Evolutionary conservation across 2,329 filamentous ascomycete genomes (phyloP), one percentile per base, ranked within the genome.

Genomic region (Phaeophleospora eucalypticola): DNA sequence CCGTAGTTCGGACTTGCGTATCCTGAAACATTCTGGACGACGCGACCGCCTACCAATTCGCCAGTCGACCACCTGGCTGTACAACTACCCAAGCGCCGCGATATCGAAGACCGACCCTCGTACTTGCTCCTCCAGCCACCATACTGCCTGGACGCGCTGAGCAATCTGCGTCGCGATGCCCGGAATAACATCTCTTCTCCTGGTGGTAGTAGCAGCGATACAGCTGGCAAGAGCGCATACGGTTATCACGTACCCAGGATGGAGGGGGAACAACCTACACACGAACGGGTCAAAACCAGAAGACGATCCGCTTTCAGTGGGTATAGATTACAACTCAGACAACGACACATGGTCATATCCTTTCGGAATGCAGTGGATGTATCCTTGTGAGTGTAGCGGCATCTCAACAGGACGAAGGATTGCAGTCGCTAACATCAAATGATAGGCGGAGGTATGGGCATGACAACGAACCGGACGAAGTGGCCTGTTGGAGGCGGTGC

Each of bases 311-410:
- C 64, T 65, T 10, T 66, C 69, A 7, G 58, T 82, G 3, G 76
- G 75, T 4, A 71, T 71, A 16, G 70, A 69, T 45, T 66, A 64
- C 17, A 37, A 46, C 36, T 33, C 29, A 10, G 48, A 46, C 9
- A 58, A 49, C 24, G 50, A 38, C 3, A 49, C 51, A 10, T 32
- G 19, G 14, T 40, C 39, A 8, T 58, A 49, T 58, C 89, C 89
- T 1, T 95, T 87, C 58, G 90, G 89, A 70, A 91, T 93, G 87
- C 86, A 95, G 73, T 96, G 89, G 89, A 82, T 84, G 66, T 95
- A 95, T 74, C 89, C 90, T 68, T 96, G 89, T 95, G 75, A 72
- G 87, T 74, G 18, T 43, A 27, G 8, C 10, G 8, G 19, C 29
- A n/a, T 18, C 16, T 18, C 15, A 4, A 35, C 3, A 19, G n/a